phyloP scores from a whole-genome alignment of 176 grass and related monocot species.

The Zoysia japonica region DNA sequence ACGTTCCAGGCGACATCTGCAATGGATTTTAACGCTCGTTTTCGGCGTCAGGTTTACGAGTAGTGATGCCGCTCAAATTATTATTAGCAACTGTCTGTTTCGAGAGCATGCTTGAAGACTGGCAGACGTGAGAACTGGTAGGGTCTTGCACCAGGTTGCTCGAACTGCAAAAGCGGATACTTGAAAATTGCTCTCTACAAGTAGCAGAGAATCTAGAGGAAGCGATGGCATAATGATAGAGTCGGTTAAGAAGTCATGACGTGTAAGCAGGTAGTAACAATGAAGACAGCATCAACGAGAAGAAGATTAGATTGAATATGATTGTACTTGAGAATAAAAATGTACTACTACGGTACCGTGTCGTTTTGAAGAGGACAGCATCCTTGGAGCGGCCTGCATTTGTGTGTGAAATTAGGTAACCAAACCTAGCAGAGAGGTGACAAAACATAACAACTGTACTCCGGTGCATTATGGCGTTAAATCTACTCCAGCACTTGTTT shows the following conservation, averaged over 20 bases:
- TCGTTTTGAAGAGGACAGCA: conserved; percentile 6
- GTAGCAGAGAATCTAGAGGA: conserved; percentile 10
- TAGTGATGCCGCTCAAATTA: background rate
- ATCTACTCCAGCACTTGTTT: background rate
- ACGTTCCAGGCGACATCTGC: conserved; percentile 22
- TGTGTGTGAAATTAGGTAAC: background rate
- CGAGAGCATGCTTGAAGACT: background rate
- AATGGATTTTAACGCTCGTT: background rate
- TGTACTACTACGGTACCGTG: background rate
- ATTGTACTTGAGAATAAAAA: conserved; percentile 4
- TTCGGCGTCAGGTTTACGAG: background rate
- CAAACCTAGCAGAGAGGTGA: conserved; percentile 1
- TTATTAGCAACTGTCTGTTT: background rate
- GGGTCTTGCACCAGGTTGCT: background rate
- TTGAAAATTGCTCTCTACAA: background rate
- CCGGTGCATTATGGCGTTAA: background rate
- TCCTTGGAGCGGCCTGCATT: background rate
- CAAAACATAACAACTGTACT: background rate
- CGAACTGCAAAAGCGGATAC: background rate
- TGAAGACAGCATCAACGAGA: conserved; percentile 3
- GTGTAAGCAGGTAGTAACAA: background rate
- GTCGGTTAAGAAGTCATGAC: background rate
- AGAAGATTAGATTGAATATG: conserved; percentile 4
- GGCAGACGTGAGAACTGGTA: background rate
- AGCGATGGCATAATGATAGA: background rate